Base-by-base conservation (phyloP, 208 protist genomes). In the Crithidia brevicula region DNA sequence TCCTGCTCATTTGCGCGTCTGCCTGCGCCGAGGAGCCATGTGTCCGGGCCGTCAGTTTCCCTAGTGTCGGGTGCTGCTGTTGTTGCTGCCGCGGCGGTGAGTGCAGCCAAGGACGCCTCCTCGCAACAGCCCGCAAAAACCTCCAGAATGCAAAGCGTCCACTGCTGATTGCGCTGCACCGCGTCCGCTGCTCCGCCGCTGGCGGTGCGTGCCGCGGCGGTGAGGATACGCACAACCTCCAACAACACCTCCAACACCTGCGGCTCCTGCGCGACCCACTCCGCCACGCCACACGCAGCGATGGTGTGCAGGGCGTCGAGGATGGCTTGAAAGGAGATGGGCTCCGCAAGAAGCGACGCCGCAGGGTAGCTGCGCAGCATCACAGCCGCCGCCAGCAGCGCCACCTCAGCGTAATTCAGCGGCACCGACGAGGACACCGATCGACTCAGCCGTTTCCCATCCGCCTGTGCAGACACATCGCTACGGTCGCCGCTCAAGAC, bases 221-320 rank as follows among this genome's bases (percentile, higher is more conserved):
- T 69, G 59, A 83, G 74, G 50, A 78, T 40, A 20, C 11, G 36
- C 16, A 88, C 49, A 27, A 86, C 1, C 33, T 82, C 64, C 15
- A 86, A 59, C 36, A 92, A 52, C 38, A 72, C 79, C 38, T 83
- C 72, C 31, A 88, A 46, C 23, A 81, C 30, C 8, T 36, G 18
- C 16, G 52, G 23, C 58, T 92, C 86, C 36, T 69, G 77, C 43
- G 70, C 68, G 13, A 92, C 18, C 65, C 79, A 64, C 23, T 65
- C 54, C 11, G 79, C 76, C 43, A 89, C 47, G 1, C 62, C 63
- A 13, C 64, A 53, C 43, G 72, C 67, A 1, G 76, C 60, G 13
- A 74, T 23, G 31, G 49, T 64, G 65, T 76, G 67, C 23, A 74
- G 33, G 27, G 62, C 27, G 27, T 36, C 34, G 22, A 69, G 40